Conservation (phyloP, 179 eudicot species). For the Sideroxylon spinosum region DNA sequence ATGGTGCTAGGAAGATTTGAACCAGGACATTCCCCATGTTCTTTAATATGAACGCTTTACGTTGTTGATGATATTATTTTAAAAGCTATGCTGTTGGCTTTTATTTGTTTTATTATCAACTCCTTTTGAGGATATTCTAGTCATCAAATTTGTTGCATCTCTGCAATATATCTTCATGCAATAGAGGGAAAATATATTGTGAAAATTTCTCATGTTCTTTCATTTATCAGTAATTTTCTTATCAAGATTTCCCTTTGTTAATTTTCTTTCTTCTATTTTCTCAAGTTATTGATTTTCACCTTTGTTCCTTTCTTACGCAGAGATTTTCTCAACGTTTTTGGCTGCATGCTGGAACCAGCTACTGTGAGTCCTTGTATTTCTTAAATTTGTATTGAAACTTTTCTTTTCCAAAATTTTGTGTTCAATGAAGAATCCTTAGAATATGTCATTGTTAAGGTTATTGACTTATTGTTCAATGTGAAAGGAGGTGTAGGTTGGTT, state of each 20-base stretch:
- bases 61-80: too few relatives aligned
- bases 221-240: neutral
- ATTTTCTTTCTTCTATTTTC: neutral
- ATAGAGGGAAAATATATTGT: neutral
- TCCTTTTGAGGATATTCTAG: too few relatives aligned
- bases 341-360: slow-evolving; percentile 73
- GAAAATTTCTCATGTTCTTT: neutral
- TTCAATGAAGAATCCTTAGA: neutral
- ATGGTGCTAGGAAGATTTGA: neutral
- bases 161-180: neutral
- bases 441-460: neutral
- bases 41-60: too few relatives aligned
- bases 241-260: neutral
- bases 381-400: neutral
- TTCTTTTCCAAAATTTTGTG: neutral
- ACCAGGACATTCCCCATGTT: neutral
- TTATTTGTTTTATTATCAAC: too few relatives aligned
- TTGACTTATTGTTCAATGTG: neutral
- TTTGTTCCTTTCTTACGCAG: slow-evolving; percentile 32
- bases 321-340: slow-evolving; percentile 55
- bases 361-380: slow-evolving; percentile 40
- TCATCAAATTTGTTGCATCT: neutral
- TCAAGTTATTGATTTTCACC: neutral
- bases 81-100: too few relatives aligned
- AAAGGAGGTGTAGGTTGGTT: neutral